Evolutionary conservation across 768 basidiomycete genomes (phyloP), one percentile per base, ranked within the genome.

Genomic region (Mrakia hoshinonis): DNA sequence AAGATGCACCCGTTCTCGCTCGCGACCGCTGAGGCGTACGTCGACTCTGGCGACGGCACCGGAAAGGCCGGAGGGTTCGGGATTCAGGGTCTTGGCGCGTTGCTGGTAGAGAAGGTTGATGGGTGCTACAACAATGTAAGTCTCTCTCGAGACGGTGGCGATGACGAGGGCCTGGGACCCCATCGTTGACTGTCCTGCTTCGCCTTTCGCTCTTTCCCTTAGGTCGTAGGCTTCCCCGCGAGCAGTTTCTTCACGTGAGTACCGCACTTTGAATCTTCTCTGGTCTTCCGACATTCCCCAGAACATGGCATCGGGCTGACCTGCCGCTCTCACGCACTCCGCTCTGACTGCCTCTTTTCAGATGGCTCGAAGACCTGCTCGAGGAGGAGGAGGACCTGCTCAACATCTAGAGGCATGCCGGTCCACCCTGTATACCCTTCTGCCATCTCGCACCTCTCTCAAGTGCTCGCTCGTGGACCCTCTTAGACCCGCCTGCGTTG

Each of bases 11-110:
- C 68, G 6, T 61, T 39, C 48, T 31, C 60, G 1, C 29, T 61
- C 24, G 29, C 31, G n/a, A 34, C 47, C 0, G 46, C 67, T 1
- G 62, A 64, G 31, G 67, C 61, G 9, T 73, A 73, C 47, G 72
- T 67, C 5, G 67, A 67, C 24, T 52, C 67, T 1, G 67, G 67
- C 1, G 72, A 73, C 13, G 72, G 72, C 1, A 46, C 49, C 20
- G 72, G 62, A 3, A 73, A 73, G 43, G 94, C 95, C 0, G 95
- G 95, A 3, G 95, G 95, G 0, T 98, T 97, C 78, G 92, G 92
- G 1, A 86, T 92, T 49, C 95, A 97, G 61, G 91, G 92, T 1
- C 81, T 89, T 2, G 95, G 95, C 0, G 89, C 88, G 3, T 70
- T 92, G 55, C 82, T 98, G 49, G 81, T 97, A 67, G 84, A 90